Evolutionary conservation across 2,329 filamentous ascomycete genomes (phyloP), one percentile per base, ranked within the genome.

Genomic region (Pyrenochaeta sp.): DNA sequence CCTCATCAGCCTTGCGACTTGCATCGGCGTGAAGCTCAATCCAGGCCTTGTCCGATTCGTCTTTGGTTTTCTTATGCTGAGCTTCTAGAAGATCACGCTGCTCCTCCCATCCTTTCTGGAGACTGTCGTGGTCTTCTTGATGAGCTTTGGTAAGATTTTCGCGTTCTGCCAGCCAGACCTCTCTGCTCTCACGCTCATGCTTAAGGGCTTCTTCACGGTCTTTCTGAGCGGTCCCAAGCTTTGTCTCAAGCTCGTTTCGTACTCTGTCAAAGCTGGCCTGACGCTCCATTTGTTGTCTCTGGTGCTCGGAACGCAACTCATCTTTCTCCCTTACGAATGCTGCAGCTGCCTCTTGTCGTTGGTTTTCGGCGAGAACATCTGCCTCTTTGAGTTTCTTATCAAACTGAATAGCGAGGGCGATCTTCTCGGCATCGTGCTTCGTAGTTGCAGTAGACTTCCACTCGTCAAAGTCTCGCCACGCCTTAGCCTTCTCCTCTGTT

Each of bases 91-190:
- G 69, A 49, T 77, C 73, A 43, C 76, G 79, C 49, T 78, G 77
- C 62, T 80, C 79, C 35, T 79, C 75, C 50, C 78, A 72, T 35
- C 76, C 77, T 61, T 77, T 78, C 36, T 74, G 74, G 47, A 81
- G 64, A 29, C 73, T 74, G 35, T 78, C 75, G 36, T 76, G 75
- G 52, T 82, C 79, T 49, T 76, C 73, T 38, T 75, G 74, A 66
- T 79, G 72, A 8, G 60, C 57, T 34, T 66, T 69, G 28, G 58
- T 61, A 30, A 74, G 63, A 4, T 50, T 55, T 21, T 71, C 65
- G 6, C 67, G 64, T 41, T 74, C 72, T 43, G 74, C 72, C 30
- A 76, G 71, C 71, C 80, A 81, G 9, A 74, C 73, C 38, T 75
- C 68, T 37, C 74, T 73, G 39, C 68, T 71, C 41, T 77, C 74